Evolutionary conservation across 2,329 filamentous ascomycete species (phyloP).

Genomic region (Rutstroemia sp.): DNA sequence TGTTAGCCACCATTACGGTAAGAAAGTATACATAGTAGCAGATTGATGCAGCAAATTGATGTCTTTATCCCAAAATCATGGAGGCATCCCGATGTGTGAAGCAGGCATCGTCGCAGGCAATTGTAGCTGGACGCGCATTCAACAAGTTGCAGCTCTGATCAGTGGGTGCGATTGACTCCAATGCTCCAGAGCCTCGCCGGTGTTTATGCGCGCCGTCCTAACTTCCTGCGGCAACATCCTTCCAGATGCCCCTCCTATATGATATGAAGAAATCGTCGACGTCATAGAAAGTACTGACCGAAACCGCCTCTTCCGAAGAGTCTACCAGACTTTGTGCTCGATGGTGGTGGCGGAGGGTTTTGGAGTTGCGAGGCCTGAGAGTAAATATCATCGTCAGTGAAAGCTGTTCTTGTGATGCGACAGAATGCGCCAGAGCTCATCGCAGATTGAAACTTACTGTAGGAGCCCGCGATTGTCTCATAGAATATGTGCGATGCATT

Average conservation of each 20-base stretch:
- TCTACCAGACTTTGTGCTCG: constrained; percentile 82
- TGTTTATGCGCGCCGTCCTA: too few species aligned
- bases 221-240: too few species aligned
- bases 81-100: too few species aligned
- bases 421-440: neutral
- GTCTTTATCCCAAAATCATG: too few species aligned
- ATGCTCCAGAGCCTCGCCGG: too few species aligned
- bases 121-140: too few species aligned
- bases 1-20: constrained; percentile 43
- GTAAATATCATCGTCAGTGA: constrained; percentile 7
- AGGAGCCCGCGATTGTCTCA: constrained; percentile 94
- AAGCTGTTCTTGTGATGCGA: neutral
- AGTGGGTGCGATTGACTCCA: too few species aligned
- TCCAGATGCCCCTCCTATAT: too few species aligned
- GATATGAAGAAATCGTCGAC: neutral
- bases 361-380: constrained; percentile 52
- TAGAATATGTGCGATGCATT: constrained; percentile 99
- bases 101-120: too few species aligned
- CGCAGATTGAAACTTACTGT: constrained; percentile 56
- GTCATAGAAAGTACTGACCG: constrained; percentile 46
- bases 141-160: too few species aligned
- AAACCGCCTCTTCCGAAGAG: constrained; percentile 82
- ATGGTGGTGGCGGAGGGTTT: constrained; percentile 88
- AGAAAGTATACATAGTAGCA: neutral
- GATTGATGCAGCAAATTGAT: neutral